phyloP scores from a whole-genome alignment of 2,329 filamentous ascomycete species.

The Aspergillus sp. region DNA sequence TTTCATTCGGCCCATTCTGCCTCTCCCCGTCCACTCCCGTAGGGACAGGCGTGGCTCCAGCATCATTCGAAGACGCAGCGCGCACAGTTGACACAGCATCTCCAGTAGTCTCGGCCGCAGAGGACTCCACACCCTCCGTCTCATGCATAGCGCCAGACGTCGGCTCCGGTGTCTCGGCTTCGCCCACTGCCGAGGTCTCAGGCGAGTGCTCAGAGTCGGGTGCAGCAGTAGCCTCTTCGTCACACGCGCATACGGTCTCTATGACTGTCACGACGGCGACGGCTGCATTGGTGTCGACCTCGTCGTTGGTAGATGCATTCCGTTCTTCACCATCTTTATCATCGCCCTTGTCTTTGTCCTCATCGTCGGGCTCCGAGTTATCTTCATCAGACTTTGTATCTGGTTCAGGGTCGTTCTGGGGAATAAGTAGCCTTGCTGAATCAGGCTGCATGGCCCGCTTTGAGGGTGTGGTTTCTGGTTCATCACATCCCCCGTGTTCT shows the following conservation, averaged over 20 bases:
- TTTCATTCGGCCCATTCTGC: background rate
- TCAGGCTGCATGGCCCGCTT: background rate
- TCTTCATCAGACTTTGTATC: background rate
- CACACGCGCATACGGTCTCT: background rate
- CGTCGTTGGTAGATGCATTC: background rate
- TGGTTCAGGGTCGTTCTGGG: background rate
- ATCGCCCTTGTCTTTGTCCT: background rate
- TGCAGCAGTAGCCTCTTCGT: background rate
- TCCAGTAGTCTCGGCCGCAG: background rate
- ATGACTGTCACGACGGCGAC: background rate
- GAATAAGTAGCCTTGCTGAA: background rate
- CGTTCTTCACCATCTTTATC: background rate
- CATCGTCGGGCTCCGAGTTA: background rate
- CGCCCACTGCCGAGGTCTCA: background rate
- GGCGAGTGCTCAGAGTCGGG: background rate
- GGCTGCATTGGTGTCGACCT: background rate
- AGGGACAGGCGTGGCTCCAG: background rate
- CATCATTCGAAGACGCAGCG: background rate
- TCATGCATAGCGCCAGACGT: background rate
- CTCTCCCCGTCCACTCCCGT: conserved; percentile 5
- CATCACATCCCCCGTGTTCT: background rate
- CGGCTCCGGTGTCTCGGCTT: background rate
- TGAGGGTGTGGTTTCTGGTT: background rate
- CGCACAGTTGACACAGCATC: background rate
- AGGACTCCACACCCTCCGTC: background rate